Evolutionary conservation across 441 rosid genomes (phyloP), one percentile per base, ranked within the genome.

Genomic region (Euphorbia celastroides): DNA sequence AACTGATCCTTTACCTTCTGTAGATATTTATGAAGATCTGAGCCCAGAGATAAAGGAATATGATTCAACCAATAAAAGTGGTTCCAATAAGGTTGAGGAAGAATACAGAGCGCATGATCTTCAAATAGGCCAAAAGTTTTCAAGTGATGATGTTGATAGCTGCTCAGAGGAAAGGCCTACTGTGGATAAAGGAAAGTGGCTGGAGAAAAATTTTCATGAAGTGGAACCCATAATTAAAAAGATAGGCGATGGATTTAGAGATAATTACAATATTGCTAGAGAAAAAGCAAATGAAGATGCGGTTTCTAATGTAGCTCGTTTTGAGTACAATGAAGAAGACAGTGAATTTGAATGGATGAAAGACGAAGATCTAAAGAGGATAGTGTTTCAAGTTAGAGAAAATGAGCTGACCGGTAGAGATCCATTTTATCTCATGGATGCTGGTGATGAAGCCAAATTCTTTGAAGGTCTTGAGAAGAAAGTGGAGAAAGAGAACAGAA

Each of bases 261-360:
- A 83, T 69, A 88, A 81, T 67, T 90, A 86, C 70, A 77, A 70
- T 78, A 79, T 76, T 68, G 92, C 98, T 27, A 90, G 80, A 72
- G 92, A 86, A 72, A 81, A 73, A 69, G 84, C 59, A 71, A 75
- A 65, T 59, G 78, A 73, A 42, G 67, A 72, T 66, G 63, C 71
- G 1, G 73, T 64, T 64, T 42, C 71, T 30, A 86, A 81, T 57
- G 72, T 82, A 65, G 62, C 76, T 64, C 74, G 81, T 70, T 79
- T 90, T 78, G 72, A 72, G 68, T 74, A 67, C 46, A 70, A 51
- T 66, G 83, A 72, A 54, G 86, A 82, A 74, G 83, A 76, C 38
- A 74, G 78, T 77, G 97, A 87, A 74, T 78, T 90, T 34, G 93
- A 86, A 58, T 93, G 98, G 98, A 90, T 93, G 96, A 82, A 84